These are phyloP conservation scores for Agarophyton chilense DNA, from an alignment of 23 red algal genomes.

Conservation along the genomic window DNA sequence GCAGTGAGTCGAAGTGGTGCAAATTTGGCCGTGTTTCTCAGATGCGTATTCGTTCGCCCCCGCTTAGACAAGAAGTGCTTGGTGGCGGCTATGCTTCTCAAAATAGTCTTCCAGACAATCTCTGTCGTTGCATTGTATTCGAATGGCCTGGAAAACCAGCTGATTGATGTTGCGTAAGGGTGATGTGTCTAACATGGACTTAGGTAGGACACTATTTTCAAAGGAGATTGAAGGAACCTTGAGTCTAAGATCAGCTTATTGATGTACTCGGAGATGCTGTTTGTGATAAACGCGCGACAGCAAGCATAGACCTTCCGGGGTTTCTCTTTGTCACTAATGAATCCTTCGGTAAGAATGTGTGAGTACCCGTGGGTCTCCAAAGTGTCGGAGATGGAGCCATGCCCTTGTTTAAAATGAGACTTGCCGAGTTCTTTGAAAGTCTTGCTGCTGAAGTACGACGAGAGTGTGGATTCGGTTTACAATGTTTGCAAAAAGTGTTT, in stretches of 20 bases:
- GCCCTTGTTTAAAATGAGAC: not conserved
- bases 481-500: no score
- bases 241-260: not conserved
- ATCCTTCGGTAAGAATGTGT: not conserved
- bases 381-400: not conserved
- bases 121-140: not conserved
- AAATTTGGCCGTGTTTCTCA: not conserved
- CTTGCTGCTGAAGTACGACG: not conserved
- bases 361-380: not conserved
- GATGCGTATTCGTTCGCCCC: not conserved
- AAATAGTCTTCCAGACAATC: not conserved
- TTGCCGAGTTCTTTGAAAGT: not conserved
- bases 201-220: not conserved
- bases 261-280: constrained; percentile 15
- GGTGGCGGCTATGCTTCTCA: not conserved
- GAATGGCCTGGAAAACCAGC: not conserved
- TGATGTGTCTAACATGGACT: not conserved
- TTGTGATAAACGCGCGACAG: not conserved
- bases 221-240: not conserved
- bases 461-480: no score
- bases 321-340: not conserved
- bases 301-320: not conserved
- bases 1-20: not conserved
- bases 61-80: not conserved
- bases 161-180: not conserved